Conservation (phyloP, 768 basidiomycete genomes). For the Artomyces pyxidatus region DNA sequence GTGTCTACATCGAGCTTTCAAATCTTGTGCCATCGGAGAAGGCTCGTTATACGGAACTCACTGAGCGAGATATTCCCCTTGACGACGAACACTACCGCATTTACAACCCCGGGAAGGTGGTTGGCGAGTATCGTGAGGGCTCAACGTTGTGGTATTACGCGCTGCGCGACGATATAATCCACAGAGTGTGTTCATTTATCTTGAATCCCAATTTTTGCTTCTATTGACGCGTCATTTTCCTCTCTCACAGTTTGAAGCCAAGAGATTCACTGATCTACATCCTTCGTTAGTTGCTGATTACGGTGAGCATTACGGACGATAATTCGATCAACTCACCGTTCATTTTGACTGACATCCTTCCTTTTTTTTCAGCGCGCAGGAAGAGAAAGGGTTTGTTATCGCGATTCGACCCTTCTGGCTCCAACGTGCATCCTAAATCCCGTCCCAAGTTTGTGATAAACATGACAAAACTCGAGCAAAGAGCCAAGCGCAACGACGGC, state of each 20-base stretch:
- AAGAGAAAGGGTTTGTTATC: slow-evolving; percentile 35
- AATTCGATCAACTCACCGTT: background rate
- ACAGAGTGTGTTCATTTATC: slow-evolving; percentile 6
- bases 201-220: background rate
- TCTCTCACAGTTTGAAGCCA: slow-evolving; percentile 8
- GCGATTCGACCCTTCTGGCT: slow-evolving; percentile 54
- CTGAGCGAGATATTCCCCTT: background rate
- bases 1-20: background rate
- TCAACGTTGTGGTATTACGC: slow-evolving; percentile 14
- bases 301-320: slow-evolving; percentile 3
- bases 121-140: slow-evolving; percentile 12
- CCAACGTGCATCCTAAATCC: slow-evolving; percentile 50
- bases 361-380: slow-evolving; percentile 34
- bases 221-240: background rate
- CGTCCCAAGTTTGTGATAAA: slow-evolving; percentile 36
- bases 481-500: slow-evolving; percentile 10
- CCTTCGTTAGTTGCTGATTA: slow-evolving; percentile 14
- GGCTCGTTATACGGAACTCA: background rate
- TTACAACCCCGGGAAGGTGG: background rate
- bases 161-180: slow-evolving; percentile 5
- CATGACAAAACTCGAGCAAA: slow-evolving; percentile 19
- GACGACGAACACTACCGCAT: background rate
- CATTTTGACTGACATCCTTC: background rate
- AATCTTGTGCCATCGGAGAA: background rate
- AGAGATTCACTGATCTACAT: slow-evolving; percentile 4